phyloP scores from a whole-genome alignment of 805 yeast species.

The Candida railenensis region DNA sequence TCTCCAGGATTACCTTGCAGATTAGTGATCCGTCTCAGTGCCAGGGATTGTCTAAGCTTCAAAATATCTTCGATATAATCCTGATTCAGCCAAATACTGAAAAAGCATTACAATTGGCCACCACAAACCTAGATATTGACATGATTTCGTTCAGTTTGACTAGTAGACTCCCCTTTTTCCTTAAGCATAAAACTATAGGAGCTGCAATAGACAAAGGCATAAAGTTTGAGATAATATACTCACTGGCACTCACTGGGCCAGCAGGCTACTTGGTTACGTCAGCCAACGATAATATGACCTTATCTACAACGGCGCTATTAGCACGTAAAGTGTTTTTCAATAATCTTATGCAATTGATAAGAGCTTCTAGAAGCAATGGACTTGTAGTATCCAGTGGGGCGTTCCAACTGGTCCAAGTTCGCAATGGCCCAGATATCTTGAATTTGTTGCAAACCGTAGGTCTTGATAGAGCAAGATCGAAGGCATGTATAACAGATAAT shows the following conservation, averaged over 20 bases:
- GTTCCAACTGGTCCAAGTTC: slow-evolving; percentile 47
- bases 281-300: slow-evolving; percentile 14
- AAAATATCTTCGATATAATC: slow-evolving; percentile 66
- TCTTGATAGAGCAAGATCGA: slow-evolving; percentile 60
- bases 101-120: slow-evolving; percentile 70
- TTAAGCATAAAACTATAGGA: slow-evolving; percentile 82
- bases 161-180: slow-evolving; percentile 65
- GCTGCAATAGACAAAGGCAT: slow-evolving; percentile 83
- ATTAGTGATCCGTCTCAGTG: slow-evolving; percentile 78
- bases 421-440: slow-evolving; percentile 68
- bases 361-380: slow-evolving; percentile 83
- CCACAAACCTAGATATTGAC: slow-evolving; percentile 78
- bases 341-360: slow-evolving; percentile 68
- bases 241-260: slow-evolving; percentile 46
- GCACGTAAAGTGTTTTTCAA: slow-evolving; percentile 63
- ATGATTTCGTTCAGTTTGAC: slow-evolving; percentile 70
- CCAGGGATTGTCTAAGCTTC: slow-evolving; percentile 53
- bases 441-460: slow-evolving; percentile 71
- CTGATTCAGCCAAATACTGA: slow-evolving; percentile 83
- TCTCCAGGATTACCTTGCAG: slow-evolving; percentile 71
- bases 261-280: slow-evolving; percentile 23
- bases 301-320: slow-evolving; percentile 26
- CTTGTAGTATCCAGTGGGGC: slow-evolving; percentile 81
- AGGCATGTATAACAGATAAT: slow-evolving; percentile 54
- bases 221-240: slow-evolving; percentile 75